These are phyloP conservation scores for Yarrowia sp. DNA, from an alignment of 805 yeast species.

Conservation along the genomic window DNA sequence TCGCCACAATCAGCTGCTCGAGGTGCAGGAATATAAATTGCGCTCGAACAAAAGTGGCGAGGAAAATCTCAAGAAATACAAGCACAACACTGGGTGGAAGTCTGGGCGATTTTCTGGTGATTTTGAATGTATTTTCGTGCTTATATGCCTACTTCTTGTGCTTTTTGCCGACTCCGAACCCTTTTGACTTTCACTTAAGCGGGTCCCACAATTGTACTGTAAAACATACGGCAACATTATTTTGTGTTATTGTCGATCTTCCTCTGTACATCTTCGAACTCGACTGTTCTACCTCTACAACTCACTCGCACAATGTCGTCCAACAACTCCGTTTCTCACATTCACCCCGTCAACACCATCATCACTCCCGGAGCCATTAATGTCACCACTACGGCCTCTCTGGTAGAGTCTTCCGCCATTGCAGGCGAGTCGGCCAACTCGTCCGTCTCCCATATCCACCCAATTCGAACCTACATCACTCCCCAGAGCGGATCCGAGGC, in stretches of 20 bases:
- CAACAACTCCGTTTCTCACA: neutral
- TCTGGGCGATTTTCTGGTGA: too few species aligned
- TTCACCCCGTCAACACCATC: conserved; percentile 3
- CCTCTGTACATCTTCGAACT: neutral
- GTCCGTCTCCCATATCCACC: conserved; percentile 14
- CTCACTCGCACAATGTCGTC: neutral
- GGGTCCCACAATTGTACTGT: neutral
- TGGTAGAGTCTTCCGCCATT: neutral
- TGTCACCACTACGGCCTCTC: neutral
- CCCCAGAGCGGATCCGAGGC: neutral
- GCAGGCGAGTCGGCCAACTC: neutral
- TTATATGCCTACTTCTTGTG: too few species aligned
- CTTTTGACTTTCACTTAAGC: neutral
- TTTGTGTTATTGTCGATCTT: neutral
- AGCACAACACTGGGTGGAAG: too few species aligned
- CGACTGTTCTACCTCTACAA: neutral
- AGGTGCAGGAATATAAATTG: neutral
- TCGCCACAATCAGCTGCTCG: conserved; percentile 14
- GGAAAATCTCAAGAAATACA: too few species aligned
- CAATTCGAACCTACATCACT: neutral
- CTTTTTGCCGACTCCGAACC: too few species aligned
- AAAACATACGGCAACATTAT: conserved; percentile 10
- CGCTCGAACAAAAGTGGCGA: neutral
- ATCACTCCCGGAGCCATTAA: conserved; percentile 1
- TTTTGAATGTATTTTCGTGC: too few species aligned